These are phyloP conservation scores for Linnemannia schmuckeri DNA, from an alignment of 192 early-diverging fungal genomes.

Conservation along the genomic window DNA sequence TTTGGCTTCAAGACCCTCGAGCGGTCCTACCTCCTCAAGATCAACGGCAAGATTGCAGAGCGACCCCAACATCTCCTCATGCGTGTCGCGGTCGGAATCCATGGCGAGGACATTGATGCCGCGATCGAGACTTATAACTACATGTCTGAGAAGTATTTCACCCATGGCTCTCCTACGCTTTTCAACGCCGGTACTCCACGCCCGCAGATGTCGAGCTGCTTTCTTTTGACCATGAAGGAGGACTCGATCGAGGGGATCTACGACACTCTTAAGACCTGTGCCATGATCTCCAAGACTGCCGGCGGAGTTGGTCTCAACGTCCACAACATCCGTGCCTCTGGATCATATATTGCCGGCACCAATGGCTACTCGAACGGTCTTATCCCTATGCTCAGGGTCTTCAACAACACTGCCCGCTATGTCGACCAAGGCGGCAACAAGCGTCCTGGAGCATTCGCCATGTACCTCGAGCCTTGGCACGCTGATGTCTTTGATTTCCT, in stretches of 20 bases:
- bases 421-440: conserved; percentile 98
- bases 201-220: conserved; percentile 95
- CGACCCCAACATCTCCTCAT: conserved; percentile 98
- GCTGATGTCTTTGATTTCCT: conserved; percentile 97
- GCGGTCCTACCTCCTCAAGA: conserved; percentile 91
- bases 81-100: conserved; percentile 98
- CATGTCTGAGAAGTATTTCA: conserved; percentile 94
- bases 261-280: conserved; percentile 94
- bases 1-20: conserved; percentile 99
- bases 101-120: conserved; percentile 90
- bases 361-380: conserved; percentile 97
- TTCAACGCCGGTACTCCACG: conserved; percentile 99
- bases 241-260: conserved; percentile 98
- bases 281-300: conserved; percentile 96
- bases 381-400: conserved; percentile 97
- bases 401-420: conserved; percentile 97
- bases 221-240: conserved; percentile 93
- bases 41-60: conserved; percentile 90
- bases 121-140: conserved; percentile 95
- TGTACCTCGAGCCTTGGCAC: conserved; percentile 99
- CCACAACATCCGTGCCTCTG: conserved; percentile 93
- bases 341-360: conserved; percentile 97
- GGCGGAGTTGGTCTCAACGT: conserved; percentile 97
- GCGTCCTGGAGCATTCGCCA: conserved; percentile 95
- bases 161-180: conserved; percentile 95